Evolutionary conservation across 177 flowering plant species (phyloP).

Genomic region (Vitis hybrid): DNA sequence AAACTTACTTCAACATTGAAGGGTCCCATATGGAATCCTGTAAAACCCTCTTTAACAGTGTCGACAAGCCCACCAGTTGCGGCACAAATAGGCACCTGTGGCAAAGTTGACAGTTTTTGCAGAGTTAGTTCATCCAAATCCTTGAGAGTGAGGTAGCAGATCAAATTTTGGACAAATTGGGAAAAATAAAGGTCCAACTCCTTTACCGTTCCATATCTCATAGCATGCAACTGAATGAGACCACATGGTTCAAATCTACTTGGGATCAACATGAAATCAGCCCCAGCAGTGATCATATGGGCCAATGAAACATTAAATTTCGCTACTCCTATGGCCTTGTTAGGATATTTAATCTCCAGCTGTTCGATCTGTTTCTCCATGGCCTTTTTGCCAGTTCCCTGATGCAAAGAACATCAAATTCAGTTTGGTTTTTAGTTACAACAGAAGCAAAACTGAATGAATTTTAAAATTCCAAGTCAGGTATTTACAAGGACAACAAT

Average conservation of each 20-base stretch:
- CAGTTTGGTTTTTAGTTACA: constrained; percentile 53
- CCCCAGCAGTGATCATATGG: constrained; percentile 70
- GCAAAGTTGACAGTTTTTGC: not conserved
- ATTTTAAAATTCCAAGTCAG: no score
- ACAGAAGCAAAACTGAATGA: no score
- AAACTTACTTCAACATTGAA: constrained; percentile 77
- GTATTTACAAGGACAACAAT: constrained; percentile 73
- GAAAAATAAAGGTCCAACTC: constrained; percentile 9
- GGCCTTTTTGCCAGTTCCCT: constrained; percentile 92
- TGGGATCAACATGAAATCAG: constrained; percentile 64
- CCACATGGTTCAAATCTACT: constrained; percentile 99
- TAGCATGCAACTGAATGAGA: constrained; percentile 88
- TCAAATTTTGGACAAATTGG: constrained; percentile 29
- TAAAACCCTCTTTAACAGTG: constrained; percentile 91
- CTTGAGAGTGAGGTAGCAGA: no score
- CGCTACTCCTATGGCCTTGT: constrained; percentile 73
- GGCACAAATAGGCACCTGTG: constrained; percentile 71
- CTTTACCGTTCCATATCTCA: constrained; percentile 90
- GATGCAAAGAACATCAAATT: constrained; percentile 25
- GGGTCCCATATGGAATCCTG: constrained; percentile 93
- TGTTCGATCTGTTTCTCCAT: constrained; percentile 78
- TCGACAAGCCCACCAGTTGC: constrained; percentile 97
- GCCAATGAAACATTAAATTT: constrained; percentile 80
- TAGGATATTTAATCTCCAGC: constrained; percentile 67
- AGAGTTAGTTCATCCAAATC: no score